phyloP scores from a whole-genome alignment of 73 alveolate genomes.

The Stentor coeruleus region DNA sequence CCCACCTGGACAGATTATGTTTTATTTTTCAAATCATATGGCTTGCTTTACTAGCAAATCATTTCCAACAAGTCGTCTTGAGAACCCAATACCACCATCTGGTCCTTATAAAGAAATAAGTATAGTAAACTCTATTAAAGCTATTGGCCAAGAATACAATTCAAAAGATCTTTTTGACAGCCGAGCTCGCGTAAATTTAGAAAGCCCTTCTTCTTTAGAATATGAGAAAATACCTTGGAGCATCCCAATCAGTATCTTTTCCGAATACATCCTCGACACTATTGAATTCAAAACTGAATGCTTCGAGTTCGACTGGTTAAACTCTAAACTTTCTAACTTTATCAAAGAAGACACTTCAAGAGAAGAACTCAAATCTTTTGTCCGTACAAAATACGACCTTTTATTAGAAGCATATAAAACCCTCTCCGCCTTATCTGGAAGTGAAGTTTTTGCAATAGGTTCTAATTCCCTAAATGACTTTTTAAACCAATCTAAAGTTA shows the following conservation, averaged over 20 bases:
- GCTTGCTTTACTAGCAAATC: not conserved
- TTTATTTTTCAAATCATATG: not conserved
- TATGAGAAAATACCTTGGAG: constrained; percentile 39
- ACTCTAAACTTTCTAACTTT: constrained; percentile 47
- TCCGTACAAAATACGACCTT: constrained; percentile 36
- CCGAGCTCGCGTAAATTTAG: not conserved
- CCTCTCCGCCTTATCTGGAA: constrained; percentile 50
- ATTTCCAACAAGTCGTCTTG: not conserved
- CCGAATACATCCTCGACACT: constrained; percentile 46
- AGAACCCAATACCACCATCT: not conserved
- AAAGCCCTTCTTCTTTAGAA: constrained; percentile 26
- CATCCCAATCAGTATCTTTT: constrained; percentile 36
- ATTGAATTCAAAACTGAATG: constrained; percentile 38
- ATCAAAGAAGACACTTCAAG: constrained; percentile 51
- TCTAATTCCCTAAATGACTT: constrained; percentile 53
- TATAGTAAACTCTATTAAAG: not conserved
- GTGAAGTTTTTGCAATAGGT: constrained; percentile 43
- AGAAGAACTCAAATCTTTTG: constrained; percentile 35
- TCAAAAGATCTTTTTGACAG: not conserved
- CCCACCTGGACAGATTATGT: constrained; percentile 7
- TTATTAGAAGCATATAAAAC: constrained; percentile 60
- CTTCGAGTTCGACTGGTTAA: constrained; percentile 68
- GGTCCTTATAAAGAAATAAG: not conserved
- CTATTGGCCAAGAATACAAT: not conserved
- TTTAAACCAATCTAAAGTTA: constrained; percentile 25